Evolutionary conservation across 768 basidiomycete genomes (phyloP).

Genomic region (Suillus spraguei): DNA sequence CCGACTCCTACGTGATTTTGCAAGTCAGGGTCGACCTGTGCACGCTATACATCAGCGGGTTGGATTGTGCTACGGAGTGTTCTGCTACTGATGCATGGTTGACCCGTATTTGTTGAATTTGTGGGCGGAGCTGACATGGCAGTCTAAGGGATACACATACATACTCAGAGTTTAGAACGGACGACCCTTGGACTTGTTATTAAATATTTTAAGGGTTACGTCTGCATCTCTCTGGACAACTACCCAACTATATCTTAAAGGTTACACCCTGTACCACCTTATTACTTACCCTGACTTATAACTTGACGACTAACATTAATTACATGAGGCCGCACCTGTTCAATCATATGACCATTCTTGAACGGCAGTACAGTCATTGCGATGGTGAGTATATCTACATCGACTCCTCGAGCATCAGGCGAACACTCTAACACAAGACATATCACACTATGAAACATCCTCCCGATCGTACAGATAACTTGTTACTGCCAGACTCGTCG

Average conservation of each 20-base stretch:
- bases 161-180: background rate
- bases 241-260: no score
- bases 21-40: conserved; percentile 60
- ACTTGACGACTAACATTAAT: background rate
- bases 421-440: background rate
- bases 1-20: conserved; percentile 82
- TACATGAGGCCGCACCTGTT: background rate
- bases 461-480: background rate
- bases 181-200: background rate
- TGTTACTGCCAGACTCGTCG: background rate
- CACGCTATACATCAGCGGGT: no score
- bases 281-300: background rate
- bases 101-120: conserved; percentile 75
- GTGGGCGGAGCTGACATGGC: conserved; percentile 68
- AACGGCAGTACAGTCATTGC: background rate
- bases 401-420: background rate
- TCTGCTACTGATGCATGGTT: no score
- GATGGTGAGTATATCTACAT: background rate
- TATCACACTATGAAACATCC: background rate
- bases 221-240: background rate
- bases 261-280: no score
- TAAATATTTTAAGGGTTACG: background rate
- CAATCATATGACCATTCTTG: background rate
- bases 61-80: no score
- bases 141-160: background rate